Conservation (phyloP, 2,329 filamentous ascomycete genomes). For the Cytospora chrysosperma region DNA sequence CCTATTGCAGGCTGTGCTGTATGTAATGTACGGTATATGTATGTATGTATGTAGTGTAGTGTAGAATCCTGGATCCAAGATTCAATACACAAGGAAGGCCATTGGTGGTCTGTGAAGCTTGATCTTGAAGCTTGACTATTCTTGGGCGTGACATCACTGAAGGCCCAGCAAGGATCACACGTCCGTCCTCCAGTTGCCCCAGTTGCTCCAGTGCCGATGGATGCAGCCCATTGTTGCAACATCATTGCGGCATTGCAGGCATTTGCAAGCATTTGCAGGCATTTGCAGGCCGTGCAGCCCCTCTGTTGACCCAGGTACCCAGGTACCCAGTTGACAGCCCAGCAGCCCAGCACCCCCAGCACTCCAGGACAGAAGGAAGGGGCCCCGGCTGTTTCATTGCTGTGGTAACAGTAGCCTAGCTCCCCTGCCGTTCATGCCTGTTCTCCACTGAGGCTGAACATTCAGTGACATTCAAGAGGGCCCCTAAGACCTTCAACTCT, state of each 20-base stretch:
- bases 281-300: background rate
- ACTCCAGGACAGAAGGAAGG: background rate
- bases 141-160: conserved; percentile 12
- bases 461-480: conserved; percentile 1
- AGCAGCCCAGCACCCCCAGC: too few species aligned
- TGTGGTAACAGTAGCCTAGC: background rate
- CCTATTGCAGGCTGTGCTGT: background rate
- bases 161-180: too few species aligned
- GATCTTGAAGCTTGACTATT: conserved; percentile 4
- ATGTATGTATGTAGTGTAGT: background rate
- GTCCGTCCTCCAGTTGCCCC: background rate
- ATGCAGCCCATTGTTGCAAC: background rate
- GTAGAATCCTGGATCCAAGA: background rate
- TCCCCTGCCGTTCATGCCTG: background rate
- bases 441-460: conserved; percentile 19
- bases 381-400: background rate
- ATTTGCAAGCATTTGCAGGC: background rate
- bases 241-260: background rate
- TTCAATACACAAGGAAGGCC: conserved; percentile 5
- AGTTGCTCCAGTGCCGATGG: background rate
- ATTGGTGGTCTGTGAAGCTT: background rate
- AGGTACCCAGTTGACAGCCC: too few species aligned
- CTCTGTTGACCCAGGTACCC: background rate
- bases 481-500: conserved; percentile 3
- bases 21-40: too few species aligned